These are phyloP conservation scores for Anethum foeniculum DNA, from an alignment of 140 eudicot genomes.

Conservation along the genomic window DNA sequence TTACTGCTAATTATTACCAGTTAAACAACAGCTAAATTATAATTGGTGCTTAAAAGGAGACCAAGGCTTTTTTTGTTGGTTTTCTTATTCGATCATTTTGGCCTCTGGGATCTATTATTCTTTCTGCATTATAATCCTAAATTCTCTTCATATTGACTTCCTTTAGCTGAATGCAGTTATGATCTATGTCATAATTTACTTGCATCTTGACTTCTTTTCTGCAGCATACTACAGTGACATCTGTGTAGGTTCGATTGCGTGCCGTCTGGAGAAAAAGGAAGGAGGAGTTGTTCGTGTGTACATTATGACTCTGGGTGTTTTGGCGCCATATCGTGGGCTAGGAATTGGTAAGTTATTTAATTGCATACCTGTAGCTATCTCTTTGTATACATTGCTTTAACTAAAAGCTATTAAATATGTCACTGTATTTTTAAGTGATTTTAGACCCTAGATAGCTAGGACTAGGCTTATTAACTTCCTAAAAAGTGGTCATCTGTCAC, in stretches of 20 bases:
- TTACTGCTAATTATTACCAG: not conserved
- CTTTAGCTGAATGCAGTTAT: not conserved
- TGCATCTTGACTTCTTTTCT: conserved; percentile 1
- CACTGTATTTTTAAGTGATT: not conserved
- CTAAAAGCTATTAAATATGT: not conserved
- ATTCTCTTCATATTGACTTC: not conserved
- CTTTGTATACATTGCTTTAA: not conserved
- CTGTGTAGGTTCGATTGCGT: conserved; percentile 95
- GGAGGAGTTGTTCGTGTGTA: conserved; percentile 74
- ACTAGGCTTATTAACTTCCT: not conserved
- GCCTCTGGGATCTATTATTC: not conserved
- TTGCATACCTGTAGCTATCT: not conserved
- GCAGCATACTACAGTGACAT: conserved; percentile 95
- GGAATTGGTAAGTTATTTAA: conserved; percentile 72
- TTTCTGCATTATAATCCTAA: not conserved
- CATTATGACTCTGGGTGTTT: conserved; percentile 94
- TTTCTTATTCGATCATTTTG: not conserved
- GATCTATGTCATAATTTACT: not conserved
- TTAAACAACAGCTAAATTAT: not conserved
- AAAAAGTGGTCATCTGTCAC: not conserved
- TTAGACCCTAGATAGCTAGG: not conserved
- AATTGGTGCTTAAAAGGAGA: not conserved
- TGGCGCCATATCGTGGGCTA: conserved; percentile 95
- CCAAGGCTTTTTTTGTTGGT: not conserved
- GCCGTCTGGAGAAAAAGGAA: conserved; percentile 93